Base-by-base conservation (phyloP, 495 filamentous ascomycete genomes). In the Aspergillus steynii region DNA sequence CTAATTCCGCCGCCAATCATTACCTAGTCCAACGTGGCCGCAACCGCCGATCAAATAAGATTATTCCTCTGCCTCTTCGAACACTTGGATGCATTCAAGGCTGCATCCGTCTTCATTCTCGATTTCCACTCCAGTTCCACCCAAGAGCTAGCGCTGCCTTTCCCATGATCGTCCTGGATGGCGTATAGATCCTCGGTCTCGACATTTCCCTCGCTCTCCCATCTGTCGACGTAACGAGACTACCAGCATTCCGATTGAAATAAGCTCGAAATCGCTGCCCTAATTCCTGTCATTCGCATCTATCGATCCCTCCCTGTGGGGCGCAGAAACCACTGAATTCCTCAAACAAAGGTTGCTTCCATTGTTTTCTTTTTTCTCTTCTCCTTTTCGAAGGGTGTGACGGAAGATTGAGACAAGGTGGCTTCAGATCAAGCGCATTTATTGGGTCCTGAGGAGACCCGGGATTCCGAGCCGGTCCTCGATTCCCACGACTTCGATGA, bases 401-500 rank as follows among this genome's bases (percentile, higher is more conserved):
- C 42, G 20, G 32, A 53, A 29, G 12, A 50, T 60, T 48, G 15
- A 57, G 49, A 58, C 68, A 65, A 63, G 55, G 64, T 68, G 68
- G 64, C 63, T 65, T 63, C 62, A 31, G 55, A 63, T 52, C 63
- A 29, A 45, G 32, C 61, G 37, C 58, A 65, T 54, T 56, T 60
- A 25, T 47, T 56, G 46, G 61, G 58, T 45, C 45, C 46, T 37
- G 25, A 46, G 52, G 61, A 68, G 59, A 45, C 47, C 37, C 48
- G 59, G 59, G 60, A 61, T 49, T 53, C 60, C 29, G 59, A 61
- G 56, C 63, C 63, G 46, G 71, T 61, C 65, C 64, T 71, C 65
- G 60, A 72, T 48, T 68, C 64, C 57, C 69, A 69, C 56, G 68
- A 75, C 61, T 75, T 70, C 34, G 73, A 77, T 58, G 78, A 80